Conservation (phyloP, 192 early-diverging fungal genomes). For the Mortierella claussenii region DNA sequence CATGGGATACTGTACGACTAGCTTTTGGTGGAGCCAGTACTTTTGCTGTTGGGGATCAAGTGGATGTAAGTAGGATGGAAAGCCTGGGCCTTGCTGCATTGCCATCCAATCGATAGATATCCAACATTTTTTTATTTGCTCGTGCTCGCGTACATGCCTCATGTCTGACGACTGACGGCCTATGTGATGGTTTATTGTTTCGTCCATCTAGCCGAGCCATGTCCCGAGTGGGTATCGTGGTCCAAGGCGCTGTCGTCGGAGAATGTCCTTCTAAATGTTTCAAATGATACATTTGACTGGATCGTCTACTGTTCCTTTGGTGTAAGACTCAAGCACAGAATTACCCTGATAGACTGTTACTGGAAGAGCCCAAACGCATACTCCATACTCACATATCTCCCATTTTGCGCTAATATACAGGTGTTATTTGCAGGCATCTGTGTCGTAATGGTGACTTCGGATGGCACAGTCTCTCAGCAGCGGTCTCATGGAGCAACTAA, state of each 20-base stretch:
- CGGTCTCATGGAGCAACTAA: constrained; percentile 45
- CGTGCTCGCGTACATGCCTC: background rate
- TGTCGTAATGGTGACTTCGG: constrained; percentile 48
- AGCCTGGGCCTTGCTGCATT: too few relatives aligned
- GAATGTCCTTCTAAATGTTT: constrained; percentile 22
- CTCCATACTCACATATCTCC: too few relatives aligned
- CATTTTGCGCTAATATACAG: constrained; percentile 9
- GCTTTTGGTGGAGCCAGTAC: constrained; percentile 79
- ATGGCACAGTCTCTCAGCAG: constrained; percentile 50
- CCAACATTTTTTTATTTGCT: background rate
- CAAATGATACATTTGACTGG: constrained; percentile 53
- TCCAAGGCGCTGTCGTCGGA: constrained; percentile 29
- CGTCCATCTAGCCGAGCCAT: constrained; percentile 14
- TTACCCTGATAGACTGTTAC: too few relatives aligned
- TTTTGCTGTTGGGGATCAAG: constrained; percentile 82
- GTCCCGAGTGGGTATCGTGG: constrained; percentile 54
- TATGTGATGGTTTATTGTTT: background rate
- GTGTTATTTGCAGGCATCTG: constrained; percentile 45
- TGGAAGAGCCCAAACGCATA: background rate
- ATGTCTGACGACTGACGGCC: background rate
- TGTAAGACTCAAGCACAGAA: constrained; percentile 37
- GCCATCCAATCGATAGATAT: background rate
- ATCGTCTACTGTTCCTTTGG: constrained; percentile 53
- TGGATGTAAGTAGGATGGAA: constrained; percentile 52
- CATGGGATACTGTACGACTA: constrained; percentile 80